Evolutionary conservation across 805 yeast genomes (phyloP), one percentile per base, ranked within the genome.

Genomic region (Starmerella riodocensis): DNA sequence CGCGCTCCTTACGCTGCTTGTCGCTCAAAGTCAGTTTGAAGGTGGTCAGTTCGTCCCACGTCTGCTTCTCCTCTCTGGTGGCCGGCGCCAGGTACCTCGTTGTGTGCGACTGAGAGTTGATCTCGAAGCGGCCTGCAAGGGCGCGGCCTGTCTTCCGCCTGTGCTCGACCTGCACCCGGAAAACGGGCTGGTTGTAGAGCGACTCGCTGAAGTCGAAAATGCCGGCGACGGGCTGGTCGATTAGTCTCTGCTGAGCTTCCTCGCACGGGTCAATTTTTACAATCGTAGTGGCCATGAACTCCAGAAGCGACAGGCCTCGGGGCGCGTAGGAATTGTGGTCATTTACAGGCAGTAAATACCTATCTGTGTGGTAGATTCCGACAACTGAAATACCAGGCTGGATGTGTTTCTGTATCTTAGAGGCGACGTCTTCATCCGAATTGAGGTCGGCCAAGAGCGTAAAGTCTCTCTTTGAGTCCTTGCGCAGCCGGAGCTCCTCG

Each of bases 131-230:
- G 39, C 76, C 77, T 1, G 64, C 57, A 20, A 78, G 53, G 0
- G 93, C 71, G 37, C 95, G 68, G 0, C 98, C 98, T 0, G 94
- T 80, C 53, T 81, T 81, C 39, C 96, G 69, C 42, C 91, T 69
- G 50, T 77, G 80, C 5, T 70, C 73, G 40, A 91, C 55, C 3
- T 62, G 63, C 3, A 77, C 53, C 27, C 60, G 59, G 57, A 73
- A 78, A 1, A 22, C 46, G 1, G 58, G 45, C 26, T 61, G 58
- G 52, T 84, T 80, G 36, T 69, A 53, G 5, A 42, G 22, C 9
- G 23, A 7, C 2, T 69, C 69, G 6, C 37, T 34, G 36, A 50
- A 47, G 21, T 45, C 49, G 31, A 42, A 47, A 8, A 29, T 35
- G 23, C 42, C 42, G 12, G 35, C 22, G 7, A n/a, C 19, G 65